Evolutionary conservation across 352 stramenopile genomes (phyloP), one percentile per base, ranked within the genome.

Genomic region (Globisporangium alternatum): DNA sequence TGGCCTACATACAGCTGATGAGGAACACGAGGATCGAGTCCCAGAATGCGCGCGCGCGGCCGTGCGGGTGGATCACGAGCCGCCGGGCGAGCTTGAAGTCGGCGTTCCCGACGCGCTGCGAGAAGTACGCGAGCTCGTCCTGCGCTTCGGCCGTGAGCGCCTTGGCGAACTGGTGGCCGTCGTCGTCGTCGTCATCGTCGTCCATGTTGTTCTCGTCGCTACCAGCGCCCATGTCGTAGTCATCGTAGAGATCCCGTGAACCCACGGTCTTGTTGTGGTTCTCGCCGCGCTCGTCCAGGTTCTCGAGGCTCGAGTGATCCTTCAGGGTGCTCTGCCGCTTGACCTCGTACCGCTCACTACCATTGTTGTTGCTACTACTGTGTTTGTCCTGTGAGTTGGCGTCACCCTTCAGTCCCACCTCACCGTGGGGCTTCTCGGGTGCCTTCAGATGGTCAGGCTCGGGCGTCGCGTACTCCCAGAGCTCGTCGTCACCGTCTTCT

Each of bases 41-140:
- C 83, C 81, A 92, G 30, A 73, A 64, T 2, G 83, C 71, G 2
- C 85, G 80, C 3, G 75, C 67, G 13, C 77, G 70, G 0, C 83
- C 81, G 53, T 94, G 80, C 0, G 85, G 85, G 35, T 94, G 85
- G 28, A 94, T 56, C 30, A 91, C 81, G 35, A 71, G 71, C 15
- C 70, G 71, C 9, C 67, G 74, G 3, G 66, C 56, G 5, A 84
- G 52, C 60, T 85, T 88, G 30, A 91, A 86, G 15, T 88, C 72
- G 7, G 74, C 65, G 2, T 71, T 71, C 15, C 70, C 71, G 25
- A 70, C 60, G 6, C 76, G 73, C 45, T 90, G 76, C 0, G 80
- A 74, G 41, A 91, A 91, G 33, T 89, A 89, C 10, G 77, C 75
- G 33, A 89, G 74, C 19, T 91, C 83, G 47, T 90, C 83, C 43